Evolutionary conservation across 768 basidiomycete species (phyloP).

Genomic region (Auriculariales sp.): DNA sequence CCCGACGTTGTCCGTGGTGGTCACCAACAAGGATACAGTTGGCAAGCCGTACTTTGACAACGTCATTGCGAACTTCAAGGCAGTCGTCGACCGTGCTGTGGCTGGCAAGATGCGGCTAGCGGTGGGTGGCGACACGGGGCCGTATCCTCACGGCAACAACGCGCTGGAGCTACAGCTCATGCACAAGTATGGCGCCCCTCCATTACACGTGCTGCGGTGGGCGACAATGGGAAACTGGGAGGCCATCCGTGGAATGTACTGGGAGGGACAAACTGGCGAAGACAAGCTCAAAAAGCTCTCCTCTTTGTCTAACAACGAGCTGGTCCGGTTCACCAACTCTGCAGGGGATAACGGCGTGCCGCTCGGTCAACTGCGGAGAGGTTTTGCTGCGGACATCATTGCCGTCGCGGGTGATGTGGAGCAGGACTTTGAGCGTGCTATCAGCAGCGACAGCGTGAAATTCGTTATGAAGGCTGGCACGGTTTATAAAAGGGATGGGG

Average conservation of each 20-base stretch:
- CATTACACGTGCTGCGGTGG: conserved; percentile 40
- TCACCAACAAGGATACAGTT: background rate
- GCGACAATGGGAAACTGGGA: conserved; percentile 46
- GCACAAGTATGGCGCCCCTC: conserved; percentile 38
- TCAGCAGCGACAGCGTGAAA: conserved; percentile 28
- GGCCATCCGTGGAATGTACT: conserved; percentile 31
- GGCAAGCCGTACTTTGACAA: too few relatives aligned
- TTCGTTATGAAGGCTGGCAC: conserved; percentile 48
- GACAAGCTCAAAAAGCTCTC: conserved; percentile 14
- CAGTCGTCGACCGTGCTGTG: conserved; percentile 21
- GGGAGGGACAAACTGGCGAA: conserved; percentile 23
- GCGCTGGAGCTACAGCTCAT: conserved; percentile 46
- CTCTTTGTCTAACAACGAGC: conserved; percentile 12
- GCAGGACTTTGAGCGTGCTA: conserved; percentile 27
- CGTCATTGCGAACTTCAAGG: too few relatives aligned
- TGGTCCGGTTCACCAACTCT: conserved; percentile 7
- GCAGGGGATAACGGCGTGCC: conserved; percentile 36
- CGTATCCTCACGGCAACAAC: conserved; percentile 47
- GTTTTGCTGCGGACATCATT: conserved; percentile 41
- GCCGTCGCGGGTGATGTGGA: conserved; percentile 23
- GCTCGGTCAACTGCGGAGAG: conserved; percentile 37
- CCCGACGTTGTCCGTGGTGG: conserved; percentile 35
- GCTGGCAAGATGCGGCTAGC: conserved; percentile 32
- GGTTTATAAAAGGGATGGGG: conserved; percentile 28
- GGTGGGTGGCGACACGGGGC: conserved; percentile 52